Conservation (phyloP, 768 basidiomycete species). For the Pisolithus tinctorius region DNA sequence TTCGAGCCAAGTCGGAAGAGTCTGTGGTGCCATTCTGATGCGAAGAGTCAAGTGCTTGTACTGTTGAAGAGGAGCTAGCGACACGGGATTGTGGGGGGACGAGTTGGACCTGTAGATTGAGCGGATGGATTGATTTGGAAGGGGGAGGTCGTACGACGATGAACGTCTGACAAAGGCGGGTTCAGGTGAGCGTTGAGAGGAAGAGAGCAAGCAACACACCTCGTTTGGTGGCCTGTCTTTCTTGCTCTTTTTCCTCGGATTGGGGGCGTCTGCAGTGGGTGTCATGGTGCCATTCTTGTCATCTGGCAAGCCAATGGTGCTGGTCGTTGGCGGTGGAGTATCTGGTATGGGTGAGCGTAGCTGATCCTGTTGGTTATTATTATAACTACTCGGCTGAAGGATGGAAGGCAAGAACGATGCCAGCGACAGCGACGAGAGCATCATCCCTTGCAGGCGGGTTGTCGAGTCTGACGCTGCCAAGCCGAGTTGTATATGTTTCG, state of each 20-base stretch:
- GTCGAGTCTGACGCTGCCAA: no score
- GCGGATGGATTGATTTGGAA: slow-evolving; percentile 74
- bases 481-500: no score
- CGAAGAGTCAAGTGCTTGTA: slow-evolving; percentile 40
- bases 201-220: slow-evolving; percentile 27
- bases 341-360: neutral
- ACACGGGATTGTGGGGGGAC: slow-evolving; percentile 52
- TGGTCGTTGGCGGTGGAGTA: neutral
- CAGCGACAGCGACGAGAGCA: slow-evolving; percentile 49
- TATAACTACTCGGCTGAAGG: slow-evolving; percentile 26
- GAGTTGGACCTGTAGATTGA: slow-evolving; percentile 89
- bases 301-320: neutral
- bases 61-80: slow-evolving; percentile 30
- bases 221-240: slow-evolving; percentile 40
- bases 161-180: slow-evolving; percentile 53
- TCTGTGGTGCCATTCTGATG: slow-evolving; percentile 18
- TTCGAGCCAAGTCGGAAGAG: slow-evolving; percentile 22
- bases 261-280: slow-evolving; percentile 14
- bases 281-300: neutral
- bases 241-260: slow-evolving; percentile 42
- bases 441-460: slow-evolving; percentile 15
- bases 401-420: slow-evolving; percentile 44
- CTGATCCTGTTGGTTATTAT: neutral
- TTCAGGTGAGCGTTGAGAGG: neutral
- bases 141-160: slow-evolving; percentile 90